A percentile compares a stretch with the other conserved stretches of the same genome.
Evolutionary conservation across 345 rosid species (phyloP).

Genomic region (Citrus sinensis): DNA sequence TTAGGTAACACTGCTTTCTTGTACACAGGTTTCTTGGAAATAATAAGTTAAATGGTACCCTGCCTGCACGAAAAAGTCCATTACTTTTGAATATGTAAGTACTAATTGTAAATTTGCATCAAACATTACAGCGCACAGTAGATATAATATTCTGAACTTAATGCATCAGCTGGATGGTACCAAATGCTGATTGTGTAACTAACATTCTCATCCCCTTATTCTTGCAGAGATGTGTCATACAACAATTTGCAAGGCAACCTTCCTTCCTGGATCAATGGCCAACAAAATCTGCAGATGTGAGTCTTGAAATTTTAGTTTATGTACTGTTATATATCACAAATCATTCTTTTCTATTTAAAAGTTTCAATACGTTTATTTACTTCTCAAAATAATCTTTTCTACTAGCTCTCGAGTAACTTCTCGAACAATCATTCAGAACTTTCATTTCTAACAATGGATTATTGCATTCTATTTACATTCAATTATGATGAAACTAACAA

Average conservation of each 20-base stretch:
- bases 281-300: slow-evolving; percentile 45
- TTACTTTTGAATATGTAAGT: slow-evolving; percentile 57
- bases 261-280: slow-evolving; percentile 59
- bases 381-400: background rate
- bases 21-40: slow-evolving; percentile 60
- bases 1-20: slow-evolving; percentile 13
- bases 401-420: background rate
- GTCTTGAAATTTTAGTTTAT: slow-evolving; percentile 9
- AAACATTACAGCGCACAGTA: too few relatives aligned
- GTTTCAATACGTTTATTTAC: too few relatives aligned
- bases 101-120: background rate
- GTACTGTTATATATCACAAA: background rate
- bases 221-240: slow-evolving; percentile 74
- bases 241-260: slow-evolving; percentile 59
- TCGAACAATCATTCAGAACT: background rate
- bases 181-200: background rate
- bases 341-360: too few relatives aligned
- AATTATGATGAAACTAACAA: slow-evolving; percentile 12
- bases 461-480: too few relatives aligned
- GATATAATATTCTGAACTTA: too few relatives aligned
- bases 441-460: background rate
- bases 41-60: slow-evolving; percentile 47
- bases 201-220: background rate
- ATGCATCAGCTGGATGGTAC: too few relatives aligned
- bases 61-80: slow-evolving; percentile 47